Evolutionary conservation across 2,329 filamentous ascomycete species (phyloP), one percentile per base, ranked within the genome.

Genomic region (Ramichloridium luteum): DNA sequence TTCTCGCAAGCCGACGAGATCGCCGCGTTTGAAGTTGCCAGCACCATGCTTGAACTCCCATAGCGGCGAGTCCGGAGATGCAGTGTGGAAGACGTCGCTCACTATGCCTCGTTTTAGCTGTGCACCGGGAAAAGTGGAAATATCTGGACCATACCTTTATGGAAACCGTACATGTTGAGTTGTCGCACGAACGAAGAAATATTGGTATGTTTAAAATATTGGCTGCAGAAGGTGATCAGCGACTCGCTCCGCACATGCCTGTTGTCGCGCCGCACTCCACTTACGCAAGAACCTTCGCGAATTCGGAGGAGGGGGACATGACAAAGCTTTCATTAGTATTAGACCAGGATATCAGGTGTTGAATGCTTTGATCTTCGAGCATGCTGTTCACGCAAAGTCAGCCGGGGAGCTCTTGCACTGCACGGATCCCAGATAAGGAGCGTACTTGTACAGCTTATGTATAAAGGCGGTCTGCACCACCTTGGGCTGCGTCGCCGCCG

Each of bases 21-120:
- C 88, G 22, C 90, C 90, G 43, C 86, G 77, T 59, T 93, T 96
- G 64, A 98, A 98, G 55, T 81, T 96, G 32, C 88, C 88, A 50
- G 88, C 92, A 32, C 90, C 90, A 53, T 98, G 90, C 58, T 94
- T 96, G 59, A 98, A 98, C 55, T 98, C 90, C 90, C 90, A 98
- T 16, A 98, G 65, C 1, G 88, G 85, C 13, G 85, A 85, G 51
- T 96, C 90, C 9, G 88, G 85, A 26, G 81, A 86, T 8, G 84
- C 85, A 3, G 85, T 93, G 56, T 96, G 88, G 54, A 96, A 98
- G 13, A 96, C 90, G 56, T 98, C 90, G 64, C 90, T 94, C 49
- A 96, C 90, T 94, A n/a, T n/a, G n/a, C n/a, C n/a, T n/a, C n/a
- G n/a, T n/a, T n/a, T n/a, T n/a, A n/a, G n/a, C n/a, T n/a, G n/a